Evolutionary conservation across 805 yeast genomes (phyloP), one percentile per base, ranked within the genome.

Genomic region (Barnettozyma sp.): DNA sequence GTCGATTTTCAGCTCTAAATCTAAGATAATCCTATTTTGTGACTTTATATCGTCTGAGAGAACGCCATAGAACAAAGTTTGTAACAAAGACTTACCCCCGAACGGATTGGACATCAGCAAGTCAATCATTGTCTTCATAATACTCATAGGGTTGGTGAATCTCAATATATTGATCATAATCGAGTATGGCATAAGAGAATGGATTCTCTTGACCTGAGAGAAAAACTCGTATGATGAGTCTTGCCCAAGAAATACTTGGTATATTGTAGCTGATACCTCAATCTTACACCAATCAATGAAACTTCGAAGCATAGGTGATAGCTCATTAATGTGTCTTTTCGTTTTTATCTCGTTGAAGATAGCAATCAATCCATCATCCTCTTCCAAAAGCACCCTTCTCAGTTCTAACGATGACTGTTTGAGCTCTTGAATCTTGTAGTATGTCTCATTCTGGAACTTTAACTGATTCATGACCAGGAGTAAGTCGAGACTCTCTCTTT

Each of bases 111-210:
- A 84, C 63, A 92, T 73, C 46, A 90, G 76, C 40, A 90, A 55
- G 49, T 86, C 96, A 23, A 88, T 71, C 55, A 90, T 62, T 16
- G 79, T 75, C 42, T 87, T 82, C 63, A 85, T 76, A 19, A 90
- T 77, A 27, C 80, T 73, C 60, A 87, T 75, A 2, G 98, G 97
- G 52, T 90, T 90, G 1, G 97, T 85, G 41, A 81, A 76, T 50
- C 77, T 71, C 51, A 92, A 58, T 16, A 90, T 81, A 15, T 84
- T 83, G 28, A 78, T 78, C 56, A 88, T 73, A 23, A 90, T 54
- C 2, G 71, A 62, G 56, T 90, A 92, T 0, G 97, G 98, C 62
- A 90, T 74, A 40, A 85, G 52, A 22, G 68, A 61, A 59, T 90
- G 96, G 26, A 92, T 60, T 39, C 79, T 73, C 44, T 76, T 75